phyloP scores from a whole-genome alignment of 2,329 filamentous ascomycete genomes.

The Gnomoniopsis smithogilvyi region DNA sequence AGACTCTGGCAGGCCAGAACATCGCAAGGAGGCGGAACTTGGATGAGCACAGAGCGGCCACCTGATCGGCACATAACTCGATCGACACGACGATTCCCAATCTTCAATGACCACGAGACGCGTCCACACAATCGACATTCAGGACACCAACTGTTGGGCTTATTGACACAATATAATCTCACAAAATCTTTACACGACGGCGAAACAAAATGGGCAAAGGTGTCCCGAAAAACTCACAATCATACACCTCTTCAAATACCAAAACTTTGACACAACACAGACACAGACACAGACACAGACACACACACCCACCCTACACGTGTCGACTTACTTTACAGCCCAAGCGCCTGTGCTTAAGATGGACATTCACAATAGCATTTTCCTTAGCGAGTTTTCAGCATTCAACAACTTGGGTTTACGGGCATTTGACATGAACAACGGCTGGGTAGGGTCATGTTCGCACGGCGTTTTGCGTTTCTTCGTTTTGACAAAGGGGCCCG shows the following conservation, averaged over 20 bases:
- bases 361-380: neutral
- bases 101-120: neutral
- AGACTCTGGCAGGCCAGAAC: neutral
- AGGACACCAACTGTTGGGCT: neutral
- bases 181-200: slow-evolving; percentile 10
- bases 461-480: slow-evolving; percentile 9
- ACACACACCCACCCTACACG: neutral
- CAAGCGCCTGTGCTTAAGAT: neutral
- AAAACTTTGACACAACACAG: slow-evolving; percentile 11
- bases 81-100: slow-evolving; percentile 1
- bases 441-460: slow-evolving; percentile 15
- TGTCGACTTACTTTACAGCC: neutral
- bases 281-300: slow-evolving; percentile 5
- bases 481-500: neutral
- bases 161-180: slow-evolving; percentile 8
- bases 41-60: neutral
- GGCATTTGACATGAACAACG: slow-evolving; percentile 12
- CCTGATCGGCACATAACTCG: neutral
- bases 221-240: neutral
- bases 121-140: neutral
- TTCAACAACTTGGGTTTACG: neutral
- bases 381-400: neutral
- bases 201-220: slow-evolving; percentile 13
- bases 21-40: neutral
- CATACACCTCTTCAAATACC: slow-evolving; percentile 15